Percentiles rank a stretch among this genome's conserved stretches.
phyloP scores from a whole-genome alignment of 176 grass and related monocot species.

The Bolboschoenus planiculmis region DNA sequence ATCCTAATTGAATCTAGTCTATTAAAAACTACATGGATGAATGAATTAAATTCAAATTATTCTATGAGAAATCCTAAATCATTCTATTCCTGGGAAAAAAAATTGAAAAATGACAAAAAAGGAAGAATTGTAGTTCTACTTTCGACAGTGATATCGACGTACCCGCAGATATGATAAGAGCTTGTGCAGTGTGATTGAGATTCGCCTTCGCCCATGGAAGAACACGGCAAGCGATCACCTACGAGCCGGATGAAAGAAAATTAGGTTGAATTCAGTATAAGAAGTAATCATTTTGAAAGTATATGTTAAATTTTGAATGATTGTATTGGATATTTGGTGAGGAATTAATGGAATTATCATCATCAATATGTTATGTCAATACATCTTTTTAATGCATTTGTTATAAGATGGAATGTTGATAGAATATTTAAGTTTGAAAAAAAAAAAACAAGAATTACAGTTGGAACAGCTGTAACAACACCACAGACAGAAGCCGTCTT shows the following conservation, averaged over 20 bases:
- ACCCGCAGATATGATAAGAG: conserved; percentile 47
- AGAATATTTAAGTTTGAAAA: neutral
- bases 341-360: neutral
- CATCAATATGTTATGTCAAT: neutral
- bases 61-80: neutral
- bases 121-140: neutral
- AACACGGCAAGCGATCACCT: conserved; percentile 46
- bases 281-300: neutral
- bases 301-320: neutral
- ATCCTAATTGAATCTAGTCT: neutral
- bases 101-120: neutral
- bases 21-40: neutral
- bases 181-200: conserved; percentile 48
- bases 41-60: neutral
- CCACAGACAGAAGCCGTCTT: conserved; percentile 28
- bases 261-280: neutral
- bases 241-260: neutral
- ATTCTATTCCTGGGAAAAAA: neutral
- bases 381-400: neutral
- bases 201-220: conserved; percentile 44
- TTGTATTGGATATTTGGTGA: neutral
- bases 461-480: conserved; percentile 31
- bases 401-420: neutral
- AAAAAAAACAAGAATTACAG: conserved; percentile 14
- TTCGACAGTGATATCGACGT: neutral